A percentile compares a stretch with the other conserved stretches of the same genome.
phyloP scores from a whole-genome alignment of 2,329 filamentous ascomycete genomes.

The Stachybotrys chartarum region DNA sequence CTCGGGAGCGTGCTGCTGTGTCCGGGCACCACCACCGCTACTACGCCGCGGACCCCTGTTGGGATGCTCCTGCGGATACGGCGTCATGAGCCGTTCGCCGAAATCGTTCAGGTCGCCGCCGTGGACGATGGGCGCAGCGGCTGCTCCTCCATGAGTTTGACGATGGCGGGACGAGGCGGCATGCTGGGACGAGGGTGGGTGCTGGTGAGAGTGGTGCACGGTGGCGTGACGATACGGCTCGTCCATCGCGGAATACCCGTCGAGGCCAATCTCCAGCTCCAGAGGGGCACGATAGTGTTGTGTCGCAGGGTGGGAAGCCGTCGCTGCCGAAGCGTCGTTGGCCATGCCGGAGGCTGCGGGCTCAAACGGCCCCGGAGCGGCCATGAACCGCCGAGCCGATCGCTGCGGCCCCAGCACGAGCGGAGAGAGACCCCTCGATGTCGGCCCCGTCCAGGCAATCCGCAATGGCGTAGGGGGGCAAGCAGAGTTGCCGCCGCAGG shows the following conservation, averaged over 20 bases:
- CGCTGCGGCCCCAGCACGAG: too few relatives aligned
- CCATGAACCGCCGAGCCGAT: background rate
- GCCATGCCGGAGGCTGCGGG: background rate
- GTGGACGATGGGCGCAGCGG: background rate
- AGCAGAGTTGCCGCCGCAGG: background rate
- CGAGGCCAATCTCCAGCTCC: slow-evolving; percentile 5
- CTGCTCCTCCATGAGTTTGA: background rate
- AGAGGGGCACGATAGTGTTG: slow-evolving; percentile 9
- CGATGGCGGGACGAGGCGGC: slow-evolving; percentile 3
- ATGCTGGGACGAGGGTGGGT: slow-evolving; percentile 3
- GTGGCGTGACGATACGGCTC: slow-evolving; percentile 9
- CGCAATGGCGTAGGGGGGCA: background rate
- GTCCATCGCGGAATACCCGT: slow-evolving; percentile 11
- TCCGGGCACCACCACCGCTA: background rate
- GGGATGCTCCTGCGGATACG: background rate
- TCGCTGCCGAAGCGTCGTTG: background rate
- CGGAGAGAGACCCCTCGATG: too few relatives aligned
- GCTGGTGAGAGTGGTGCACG: background rate
- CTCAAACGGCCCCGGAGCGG: background rate
- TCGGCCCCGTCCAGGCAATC: too few relatives aligned
- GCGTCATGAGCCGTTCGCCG: background rate
- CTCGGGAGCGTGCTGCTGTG: background rate
- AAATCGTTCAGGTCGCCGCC: background rate
- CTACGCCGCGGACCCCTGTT: background rate
- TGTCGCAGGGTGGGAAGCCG: background rate